Evolutionary conservation across 805 yeast genomes (phyloP).

Genomic region (Pachysolen tannophilus): DNA sequence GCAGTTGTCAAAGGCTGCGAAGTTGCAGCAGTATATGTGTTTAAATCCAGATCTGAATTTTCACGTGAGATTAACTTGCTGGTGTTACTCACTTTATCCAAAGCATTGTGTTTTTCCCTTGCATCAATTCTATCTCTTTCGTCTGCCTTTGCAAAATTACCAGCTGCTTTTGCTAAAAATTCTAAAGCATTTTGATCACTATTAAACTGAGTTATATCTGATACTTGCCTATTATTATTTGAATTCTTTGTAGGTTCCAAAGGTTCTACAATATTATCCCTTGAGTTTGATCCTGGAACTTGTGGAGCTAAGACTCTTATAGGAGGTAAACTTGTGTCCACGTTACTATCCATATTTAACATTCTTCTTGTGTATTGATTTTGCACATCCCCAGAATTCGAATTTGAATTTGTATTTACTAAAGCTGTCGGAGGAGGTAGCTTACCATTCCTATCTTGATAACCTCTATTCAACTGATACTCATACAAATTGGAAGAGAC

Average conservation of each 20-base stretch:
- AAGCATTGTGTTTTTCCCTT: constrained; percentile 35
- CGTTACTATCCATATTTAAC: constrained; percentile 5
- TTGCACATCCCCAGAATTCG: constrained; percentile 3
- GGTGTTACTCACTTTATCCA: constrained; percentile 25
- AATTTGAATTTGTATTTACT: constrained; percentile 1
- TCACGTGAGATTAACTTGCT: neutral
- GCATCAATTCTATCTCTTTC: constrained; percentile 55
- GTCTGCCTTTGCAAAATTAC: constrained; percentile 63
- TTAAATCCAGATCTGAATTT: too few species aligned
- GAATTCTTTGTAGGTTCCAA: neutral
- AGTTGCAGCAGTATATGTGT: neutral
- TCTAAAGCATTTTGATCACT: constrained; percentile 52
- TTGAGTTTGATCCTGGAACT: neutral
- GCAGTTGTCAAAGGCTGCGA: neutral
- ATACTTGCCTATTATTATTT: neutral
- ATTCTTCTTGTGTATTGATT: constrained; percentile 7
- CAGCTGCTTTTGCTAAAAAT: constrained; percentile 73
- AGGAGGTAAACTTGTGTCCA: neutral
- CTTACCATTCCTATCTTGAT: neutral
- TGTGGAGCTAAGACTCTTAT: neutral
- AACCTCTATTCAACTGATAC: neutral
- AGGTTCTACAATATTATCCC: neutral
- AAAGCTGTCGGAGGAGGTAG: constrained; percentile 7
- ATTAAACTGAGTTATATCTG: neutral
- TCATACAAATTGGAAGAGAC: neutral